Conservation (phyloP, 75 land plant genomes). For the Larix kaempferi region DNA sequence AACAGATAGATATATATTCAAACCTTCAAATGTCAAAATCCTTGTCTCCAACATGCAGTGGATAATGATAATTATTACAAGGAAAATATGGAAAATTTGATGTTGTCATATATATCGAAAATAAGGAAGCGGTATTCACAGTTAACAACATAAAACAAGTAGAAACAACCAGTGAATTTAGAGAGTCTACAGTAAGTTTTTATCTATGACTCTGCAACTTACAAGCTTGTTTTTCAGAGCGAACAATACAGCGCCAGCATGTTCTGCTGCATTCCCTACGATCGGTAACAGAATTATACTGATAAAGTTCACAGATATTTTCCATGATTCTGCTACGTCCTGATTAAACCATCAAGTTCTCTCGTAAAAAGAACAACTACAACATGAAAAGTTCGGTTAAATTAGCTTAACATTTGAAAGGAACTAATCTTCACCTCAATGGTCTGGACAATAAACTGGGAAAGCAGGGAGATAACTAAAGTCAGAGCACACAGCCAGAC, state of each 20-base stretch:
- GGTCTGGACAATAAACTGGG: constrained; percentile 73
- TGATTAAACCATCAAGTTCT: constrained; percentile 4
- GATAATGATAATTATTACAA: too few species aligned
- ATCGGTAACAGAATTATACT: constrained; percentile 54
- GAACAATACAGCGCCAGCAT: constrained; percentile 56
- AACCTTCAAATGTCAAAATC: neutral
- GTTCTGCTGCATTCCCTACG: constrained; percentile 66
- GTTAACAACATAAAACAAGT: too few species aligned
- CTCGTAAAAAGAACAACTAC: too few species aligned
- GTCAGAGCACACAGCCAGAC: constrained; percentile 79
- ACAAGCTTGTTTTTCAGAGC: constrained; percentile 59
- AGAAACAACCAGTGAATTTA: too few species aligned
- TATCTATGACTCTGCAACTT: constrained; percentile 33
- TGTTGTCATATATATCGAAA: too few species aligned
- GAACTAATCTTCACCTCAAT: constrained; percentile 52
- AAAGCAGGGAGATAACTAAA: constrained; percentile 64
- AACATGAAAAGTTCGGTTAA: too few species aligned
- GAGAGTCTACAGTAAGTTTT: too few species aligned
- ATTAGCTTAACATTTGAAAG: too few species aligned
- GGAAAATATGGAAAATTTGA: too few species aligned
- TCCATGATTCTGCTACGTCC: constrained; percentile 49
- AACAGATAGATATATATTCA: neutral
- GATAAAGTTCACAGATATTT: constrained; percentile 42
- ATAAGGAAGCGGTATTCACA: too few species aligned
- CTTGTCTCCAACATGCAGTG: too few species aligned